Evolutionary conservation across 805 yeast species (phyloP), one percentile per base, ranked within the genome.

Genomic region (Schwanniomyces vanrijiae): DNA sequence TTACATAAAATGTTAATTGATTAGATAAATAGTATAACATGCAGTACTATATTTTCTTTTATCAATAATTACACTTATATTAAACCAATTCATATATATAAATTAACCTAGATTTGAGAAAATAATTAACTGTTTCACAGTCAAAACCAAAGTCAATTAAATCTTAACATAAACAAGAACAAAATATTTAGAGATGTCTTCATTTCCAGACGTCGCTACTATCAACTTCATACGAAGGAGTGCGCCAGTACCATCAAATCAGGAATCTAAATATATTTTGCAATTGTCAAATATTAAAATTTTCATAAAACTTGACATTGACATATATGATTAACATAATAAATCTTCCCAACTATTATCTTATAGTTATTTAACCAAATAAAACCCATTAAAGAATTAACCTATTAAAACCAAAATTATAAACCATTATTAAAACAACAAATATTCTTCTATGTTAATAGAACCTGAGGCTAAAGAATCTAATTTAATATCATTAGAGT

Each of bases 371-470:
- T 9, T 13, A 33, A 34, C 14, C n/a, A 37, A 37, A n/a, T n/a
- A 20, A 37, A 18, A 9, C 39, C 39, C 25, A 19, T 37, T 37
- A 21, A 22, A 38, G 21, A 38, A 38, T 19, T 24, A 37, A 28
- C 45, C 31, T 24, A 43, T 13, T 34, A 39, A 42, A 20, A 38
- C 43, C 25, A 18, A 29, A 42, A 42, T 37, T 26, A 18, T n/a
- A 37, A 37, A 37, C 22, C 22, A 37, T 20, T 29, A 11, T 38
- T 55, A 63, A 47, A 63, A 55, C 39, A 66, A 59, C 55, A 66
- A 65, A 48, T 61, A 66, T 48, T 66, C 69, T 31, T 64, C 68
- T 31, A 66, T 56, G 43, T 65, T 60, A 42, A 45, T 18, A 37
- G 43, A 38, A 19, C 42, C 50, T 7, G 41, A 28, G 9, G 43